Conservation (phyloP, 495 filamentous ascomycete genomes). For the Xylaria acuta region DNA sequence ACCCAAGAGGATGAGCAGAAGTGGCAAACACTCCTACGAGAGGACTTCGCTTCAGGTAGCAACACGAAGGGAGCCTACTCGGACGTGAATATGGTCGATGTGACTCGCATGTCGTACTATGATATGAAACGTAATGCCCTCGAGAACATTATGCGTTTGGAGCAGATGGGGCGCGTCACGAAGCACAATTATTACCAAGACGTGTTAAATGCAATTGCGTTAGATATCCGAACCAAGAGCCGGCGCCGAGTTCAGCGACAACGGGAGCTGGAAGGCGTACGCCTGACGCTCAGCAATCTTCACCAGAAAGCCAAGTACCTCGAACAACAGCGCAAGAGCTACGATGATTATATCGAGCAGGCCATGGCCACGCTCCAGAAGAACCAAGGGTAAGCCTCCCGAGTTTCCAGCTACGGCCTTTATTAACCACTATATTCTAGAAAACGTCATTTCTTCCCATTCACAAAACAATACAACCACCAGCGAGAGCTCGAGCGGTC, state of each 20-base stretch:
- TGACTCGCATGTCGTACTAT: constrained; percentile 87
- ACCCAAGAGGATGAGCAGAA: constrained; percentile 84
- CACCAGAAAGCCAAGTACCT: constrained; percentile 92
- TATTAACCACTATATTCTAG: constrained; percentile 40
- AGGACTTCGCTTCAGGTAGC: constrained; percentile 75
- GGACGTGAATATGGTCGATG: constrained; percentile 87
- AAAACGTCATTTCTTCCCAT: constrained; percentile 97
- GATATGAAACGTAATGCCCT: constrained; percentile 91
- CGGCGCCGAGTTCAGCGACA: constrained; percentile 87
- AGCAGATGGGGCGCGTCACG: constrained; percentile 82
- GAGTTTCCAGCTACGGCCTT: neutral
- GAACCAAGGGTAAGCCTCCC: constrained; percentile 74
- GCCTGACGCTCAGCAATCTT: constrained; percentile 80
- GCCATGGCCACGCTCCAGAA: constrained; percentile 98
- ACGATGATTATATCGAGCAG: constrained; percentile 99
- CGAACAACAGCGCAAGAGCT: constrained; percentile 92
- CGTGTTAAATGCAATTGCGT: constrained; percentile 91
- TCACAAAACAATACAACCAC: constrained; percentile 98
- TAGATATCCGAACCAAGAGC: constrained; percentile 97
- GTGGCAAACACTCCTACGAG: constrained; percentile 82
- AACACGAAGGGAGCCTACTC: constrained; percentile 84
- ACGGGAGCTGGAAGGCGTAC: constrained; percentile 87
- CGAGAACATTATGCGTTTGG: constrained; percentile 91
- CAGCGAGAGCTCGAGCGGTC: constrained; percentile 90
- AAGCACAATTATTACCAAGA: constrained; percentile 96